Conservation (phyloP, 768 basidiomycete genomes). For the Termitomyces sp. region DNA sequence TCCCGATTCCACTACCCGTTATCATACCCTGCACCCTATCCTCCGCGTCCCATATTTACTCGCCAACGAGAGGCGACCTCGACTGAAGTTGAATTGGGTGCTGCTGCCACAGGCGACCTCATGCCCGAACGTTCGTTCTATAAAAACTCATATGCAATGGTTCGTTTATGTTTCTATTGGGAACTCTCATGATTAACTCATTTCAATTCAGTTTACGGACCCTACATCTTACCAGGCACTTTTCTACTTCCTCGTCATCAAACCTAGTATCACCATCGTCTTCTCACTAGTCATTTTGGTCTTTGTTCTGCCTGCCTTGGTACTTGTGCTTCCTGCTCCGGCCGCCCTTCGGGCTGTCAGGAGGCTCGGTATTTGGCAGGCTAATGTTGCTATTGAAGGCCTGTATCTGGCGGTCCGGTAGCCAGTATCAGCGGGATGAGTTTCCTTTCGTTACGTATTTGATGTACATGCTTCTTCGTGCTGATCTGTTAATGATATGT, state of each 20-base stretch:
- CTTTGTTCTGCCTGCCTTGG: conserved; percentile 51
- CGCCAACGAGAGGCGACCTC: conserved; percentile 46
- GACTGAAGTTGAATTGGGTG: conserved; percentile 46
- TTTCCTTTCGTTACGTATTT: not conserved
- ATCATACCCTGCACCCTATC: conserved; percentile 56
- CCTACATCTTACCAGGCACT: conserved; percentile 79
- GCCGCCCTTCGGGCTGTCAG: conserved; percentile 60
- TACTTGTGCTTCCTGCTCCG: conserved; percentile 64
- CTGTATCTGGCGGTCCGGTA: conserved; percentile 41
- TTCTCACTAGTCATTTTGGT: conserved; percentile 51
- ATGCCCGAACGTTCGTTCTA: conserved; percentile 69
- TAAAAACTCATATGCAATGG: conserved; percentile 79
- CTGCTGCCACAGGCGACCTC: conserved; percentile 18
- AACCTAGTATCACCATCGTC: conserved; percentile 72
- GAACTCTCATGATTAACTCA: not conserved
- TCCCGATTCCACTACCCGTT: conserved; percentile 64
- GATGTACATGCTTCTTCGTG: not conserved
- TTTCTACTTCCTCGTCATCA: conserved; percentile 87
- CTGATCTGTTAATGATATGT: not conserved
- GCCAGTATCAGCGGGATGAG: not conserved
- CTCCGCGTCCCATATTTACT: conserved; percentile 74
- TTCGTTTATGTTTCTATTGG: conserved; percentile 24
- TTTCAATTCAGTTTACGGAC: conserved; percentile 60
- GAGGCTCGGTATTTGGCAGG: conserved; percentile 76
- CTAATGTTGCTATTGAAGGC: conserved; percentile 77